These are phyloP conservation scores for Russula brevipes DNA, from an alignment of 768 basidiomycete genomes.

Conservation along the genomic window DNA sequence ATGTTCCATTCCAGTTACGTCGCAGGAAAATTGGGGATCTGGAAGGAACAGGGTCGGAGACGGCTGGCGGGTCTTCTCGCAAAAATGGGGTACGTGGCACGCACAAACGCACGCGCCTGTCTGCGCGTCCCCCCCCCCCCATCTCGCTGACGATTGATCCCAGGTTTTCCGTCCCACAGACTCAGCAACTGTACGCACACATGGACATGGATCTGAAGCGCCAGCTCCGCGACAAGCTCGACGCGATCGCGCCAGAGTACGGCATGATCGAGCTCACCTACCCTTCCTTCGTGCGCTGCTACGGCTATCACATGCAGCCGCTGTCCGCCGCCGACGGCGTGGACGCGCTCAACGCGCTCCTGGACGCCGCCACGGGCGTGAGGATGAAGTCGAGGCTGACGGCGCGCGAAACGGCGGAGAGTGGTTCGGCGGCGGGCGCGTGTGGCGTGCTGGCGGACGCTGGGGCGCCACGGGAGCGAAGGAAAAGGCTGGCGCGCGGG, in stretches of 20 bases:
- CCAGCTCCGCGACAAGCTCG: conserved; percentile 71
- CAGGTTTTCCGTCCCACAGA: conserved; percentile 91
- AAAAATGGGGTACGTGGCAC: conserved; percentile 84
- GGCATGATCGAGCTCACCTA: conserved; percentile 91
- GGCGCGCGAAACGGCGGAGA: conserved; percentile 88
- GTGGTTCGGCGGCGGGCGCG: conserved; percentile 83
- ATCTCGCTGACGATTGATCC: not conserved
- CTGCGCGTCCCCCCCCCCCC: not conserved
- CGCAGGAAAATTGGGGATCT: conserved; percentile 89
- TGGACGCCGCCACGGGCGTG: conserved; percentile 90
- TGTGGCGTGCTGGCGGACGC: conserved; percentile 52
- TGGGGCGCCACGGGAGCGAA: conserved; percentile 24
- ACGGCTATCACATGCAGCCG: conserved; percentile 83
- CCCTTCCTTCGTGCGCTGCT: conserved; percentile 88
- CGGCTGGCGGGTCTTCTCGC: conserved; percentile 86
- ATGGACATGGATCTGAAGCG: conserved; percentile 96
- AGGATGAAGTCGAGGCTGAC: conserved; percentile 86
- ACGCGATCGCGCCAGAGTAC: conserved; percentile 89
- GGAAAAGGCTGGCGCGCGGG: conserved; percentile 20
- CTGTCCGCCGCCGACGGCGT: conserved; percentile 91
- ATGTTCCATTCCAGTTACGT: conserved; percentile 98
- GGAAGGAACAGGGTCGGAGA: conserved; percentile 92
- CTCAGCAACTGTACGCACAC: conserved; percentile 87
- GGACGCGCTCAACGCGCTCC: conserved; percentile 78
- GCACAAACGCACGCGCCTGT: not conserved